Base-by-base conservation (phyloP, 257 asterid species). In the Misopates orontium region DNA sequence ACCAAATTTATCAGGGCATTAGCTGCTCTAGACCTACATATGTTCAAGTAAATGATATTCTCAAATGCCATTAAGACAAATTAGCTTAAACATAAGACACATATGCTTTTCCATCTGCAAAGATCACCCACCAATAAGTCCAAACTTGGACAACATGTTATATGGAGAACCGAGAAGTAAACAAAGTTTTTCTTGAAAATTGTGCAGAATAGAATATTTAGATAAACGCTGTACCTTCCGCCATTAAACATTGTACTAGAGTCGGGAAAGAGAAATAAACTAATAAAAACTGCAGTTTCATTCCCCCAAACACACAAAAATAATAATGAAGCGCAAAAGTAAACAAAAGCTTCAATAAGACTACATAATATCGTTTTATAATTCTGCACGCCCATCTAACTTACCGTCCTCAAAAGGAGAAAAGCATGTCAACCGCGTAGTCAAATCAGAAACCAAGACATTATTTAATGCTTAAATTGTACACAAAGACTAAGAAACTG, bases 21-120 rank as follows among this genome's bases (percentile, higher is more conserved):
- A 68, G 75, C 74, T 57, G 63, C 57, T 63, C 18, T 9, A 67
- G 52, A 66, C 52, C 50, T 44, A 16, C n/a, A 52, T 20, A 64
- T 67, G 11, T 36, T 51, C 18, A 32, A 16, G 11, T 36, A 59
- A 18, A 6, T 39, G 32, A 23, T 19, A n/a, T 59, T 59, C 24
- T 16, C 28, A 17, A n/a, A 17, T 6, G 50, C 31, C n/a, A 36
- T 59, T 39, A 47, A 25, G 50, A 20, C 13, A 17, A 52, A 40
- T 16, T 36, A 18, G 64, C 19, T 21, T 36, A 57, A 56, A 56
- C 14, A 56, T n/a, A 1, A 7, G 8, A 31, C 23, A 28, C 13
- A 28, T 32, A 28, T 56, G 23, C 22, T 25, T 56, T 42, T 56
- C 5, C 24, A 16, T 39, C 42, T 14, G 61, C 5, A 56, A 55